A percentile compares a stretch with the other conserved stretches of the same genome.
Evolutionary conservation across 345 rosid genomes (phyloP).

Genomic region (Pugionium cornutum): DNA sequence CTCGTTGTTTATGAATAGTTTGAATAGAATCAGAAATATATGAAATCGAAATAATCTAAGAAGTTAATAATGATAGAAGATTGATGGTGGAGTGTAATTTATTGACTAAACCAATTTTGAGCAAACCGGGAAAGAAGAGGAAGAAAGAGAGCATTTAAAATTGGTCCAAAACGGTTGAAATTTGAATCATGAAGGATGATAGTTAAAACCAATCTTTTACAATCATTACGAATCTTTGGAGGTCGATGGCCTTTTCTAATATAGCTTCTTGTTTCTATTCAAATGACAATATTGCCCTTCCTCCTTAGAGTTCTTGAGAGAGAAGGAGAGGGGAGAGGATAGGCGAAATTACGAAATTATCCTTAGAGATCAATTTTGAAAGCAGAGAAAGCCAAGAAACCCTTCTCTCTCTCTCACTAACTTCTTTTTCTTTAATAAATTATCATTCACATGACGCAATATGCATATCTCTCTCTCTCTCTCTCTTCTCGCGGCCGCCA

Average conservation of each 20-base stretch:
- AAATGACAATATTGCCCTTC: slow-evolving; percentile 42
- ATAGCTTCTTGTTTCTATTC: slow-evolving; percentile 41
- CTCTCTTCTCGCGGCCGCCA: slow-evolving; percentile 75
- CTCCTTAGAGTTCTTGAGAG: too few relatives aligned
- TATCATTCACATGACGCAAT: slow-evolving; percentile 72
- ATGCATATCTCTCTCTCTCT: slow-evolving; percentile 23
- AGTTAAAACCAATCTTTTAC: slow-evolving; percentile 73
- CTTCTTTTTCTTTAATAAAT: slow-evolving; percentile 22
- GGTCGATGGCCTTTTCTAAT: slow-evolving; percentile 48
- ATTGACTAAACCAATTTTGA: slow-evolving; percentile 43
- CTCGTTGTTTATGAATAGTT: slow-evolving; percentile 24
- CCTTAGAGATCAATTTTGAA: slow-evolving; percentile 36
- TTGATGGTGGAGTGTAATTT: slow-evolving; percentile 32
- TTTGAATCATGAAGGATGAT: slow-evolving; percentile 50
- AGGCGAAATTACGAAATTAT: background rate
- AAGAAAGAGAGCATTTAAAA: slow-evolving; percentile 33
- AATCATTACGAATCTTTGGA: slow-evolving; percentile 93
- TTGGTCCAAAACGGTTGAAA: slow-evolving; percentile 35
- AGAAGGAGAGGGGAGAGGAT: too few relatives aligned
- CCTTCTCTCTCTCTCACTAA: background rate
- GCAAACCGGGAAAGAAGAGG: slow-evolving; percentile 37
- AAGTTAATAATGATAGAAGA: too few relatives aligned
- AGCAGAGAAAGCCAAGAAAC: slow-evolving; percentile 34
- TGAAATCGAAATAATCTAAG: too few relatives aligned
- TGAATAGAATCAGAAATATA: too few relatives aligned